These are phyloP conservation scores for Penicillium steckii DNA, from an alignment of 495 filamentous ascomycete genomes.

Conservation along the genomic window DNA sequence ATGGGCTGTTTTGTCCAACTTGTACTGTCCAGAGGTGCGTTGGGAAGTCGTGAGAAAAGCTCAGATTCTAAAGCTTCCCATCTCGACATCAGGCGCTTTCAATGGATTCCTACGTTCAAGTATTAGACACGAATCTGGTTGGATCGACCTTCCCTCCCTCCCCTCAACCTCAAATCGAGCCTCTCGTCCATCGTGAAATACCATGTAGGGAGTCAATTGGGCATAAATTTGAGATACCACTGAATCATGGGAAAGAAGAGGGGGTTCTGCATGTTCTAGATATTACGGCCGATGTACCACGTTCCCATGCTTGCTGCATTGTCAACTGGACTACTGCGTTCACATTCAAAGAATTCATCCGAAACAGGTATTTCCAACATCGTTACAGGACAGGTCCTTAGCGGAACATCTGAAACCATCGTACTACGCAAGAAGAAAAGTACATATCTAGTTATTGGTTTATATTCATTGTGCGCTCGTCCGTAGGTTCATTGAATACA, in stretches of 20 bases:
- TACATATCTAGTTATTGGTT: constrained; percentile 13
- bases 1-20: no score
- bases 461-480: constrained; percentile 31
- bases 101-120: no score
- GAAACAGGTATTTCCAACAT: neutral
- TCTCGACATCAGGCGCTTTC: no score
- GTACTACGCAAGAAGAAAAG: no score
- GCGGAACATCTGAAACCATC: no score
- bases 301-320: neutral
- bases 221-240: neutral
- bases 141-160: no score
- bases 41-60: no score
- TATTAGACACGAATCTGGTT: neutral
- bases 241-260: neutral
- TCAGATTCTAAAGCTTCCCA: no score
- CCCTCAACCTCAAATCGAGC: neutral
- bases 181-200: neutral
- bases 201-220: neutral
- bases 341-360: neutral
- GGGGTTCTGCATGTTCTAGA: neutral
- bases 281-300: neutral
- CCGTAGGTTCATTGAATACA: constrained; percentile 22
- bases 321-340: neutral
- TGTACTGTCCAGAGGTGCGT: no score
- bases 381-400: neutral